Conservation (phyloP, 768 basidiomycete genomes). For the Pisolithus tinctorius region DNA sequence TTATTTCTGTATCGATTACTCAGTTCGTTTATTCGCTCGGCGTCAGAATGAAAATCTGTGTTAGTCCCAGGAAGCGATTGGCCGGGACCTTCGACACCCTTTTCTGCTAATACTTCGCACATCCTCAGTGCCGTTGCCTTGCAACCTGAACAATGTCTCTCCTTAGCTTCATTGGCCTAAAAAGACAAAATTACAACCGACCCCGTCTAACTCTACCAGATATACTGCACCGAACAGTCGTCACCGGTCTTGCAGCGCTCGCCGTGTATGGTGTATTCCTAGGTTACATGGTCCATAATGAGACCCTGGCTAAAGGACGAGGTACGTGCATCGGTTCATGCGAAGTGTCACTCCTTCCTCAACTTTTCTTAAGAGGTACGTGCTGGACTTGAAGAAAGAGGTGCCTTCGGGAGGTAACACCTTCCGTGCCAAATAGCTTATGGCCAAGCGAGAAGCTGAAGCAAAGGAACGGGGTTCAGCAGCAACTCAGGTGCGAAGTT, state of each 20-base stretch:
- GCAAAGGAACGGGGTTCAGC: slow-evolving; percentile 10
- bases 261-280: slow-evolving; percentile 26
- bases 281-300: slow-evolving; percentile 25
- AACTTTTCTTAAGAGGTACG: slow-evolving; percentile 14
- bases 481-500: slow-evolving; percentile 7
- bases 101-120: not conserved
- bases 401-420: not conserved
- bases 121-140: not conserved
- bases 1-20: not conserved
- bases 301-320: slow-evolving; percentile 26
- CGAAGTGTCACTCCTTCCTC: not conserved
- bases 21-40: too few species aligned
- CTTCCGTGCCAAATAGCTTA: slow-evolving; percentile 8
- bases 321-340: slow-evolving; percentile 12
- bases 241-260: slow-evolving; percentile 22
- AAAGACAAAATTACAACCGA: slow-evolving; percentile 17
- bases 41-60: too few species aligned
- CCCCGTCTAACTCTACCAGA: slow-evolving; percentile 21
- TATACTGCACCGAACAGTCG: slow-evolving; percentile 24
- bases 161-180: slow-evolving; percentile 21
- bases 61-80: too few species aligned
- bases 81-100: too few species aligned
- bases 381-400: not conserved
- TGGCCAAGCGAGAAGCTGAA: slow-evolving; percentile 18
- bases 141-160: slow-evolving; percentile 15